A percentile compares a stretch with the other conserved stretches of the same genome.
These are phyloP conservation scores for Leucaena leucocephala DNA, from an alignment of 306 rosid genomes.

Conservation along the genomic window DNA sequence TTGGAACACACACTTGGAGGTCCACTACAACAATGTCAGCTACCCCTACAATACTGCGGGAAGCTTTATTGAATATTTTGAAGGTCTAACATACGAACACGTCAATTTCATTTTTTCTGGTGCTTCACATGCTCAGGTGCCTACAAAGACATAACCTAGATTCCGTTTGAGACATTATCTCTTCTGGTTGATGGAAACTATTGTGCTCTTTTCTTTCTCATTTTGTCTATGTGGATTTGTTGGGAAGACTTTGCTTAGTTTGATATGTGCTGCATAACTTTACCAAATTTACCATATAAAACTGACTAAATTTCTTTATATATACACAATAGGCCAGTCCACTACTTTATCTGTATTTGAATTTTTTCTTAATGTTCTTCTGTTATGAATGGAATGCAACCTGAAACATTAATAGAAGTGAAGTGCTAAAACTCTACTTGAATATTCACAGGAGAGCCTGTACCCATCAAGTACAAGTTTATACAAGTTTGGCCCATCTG, in stretches of 20 bases:
- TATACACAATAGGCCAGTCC: not conserved
- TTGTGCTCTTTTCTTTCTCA: not conserved
- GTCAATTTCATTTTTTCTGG: conserved; percentile 97
- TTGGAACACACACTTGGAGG: conserved; percentile 86
- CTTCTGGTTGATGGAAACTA: conserved; percentile 28
- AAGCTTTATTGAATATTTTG: conserved; percentile 93
- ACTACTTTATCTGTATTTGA: conserved; percentile 14
- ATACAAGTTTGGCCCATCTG: conserved; percentile 80
- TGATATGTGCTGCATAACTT: not conserved
- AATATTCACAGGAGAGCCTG: conserved; percentile 65
- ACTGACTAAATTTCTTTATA: no score
- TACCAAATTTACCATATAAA: not conserved
- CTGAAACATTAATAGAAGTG: conserved; percentile 15
- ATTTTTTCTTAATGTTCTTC: conserved; percentile 22
- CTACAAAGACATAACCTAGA: conserved; percentile 23
- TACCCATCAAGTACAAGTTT: conserved; percentile 67
- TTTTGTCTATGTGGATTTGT: conserved; percentile 28
- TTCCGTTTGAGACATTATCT: conserved; percentile 23
- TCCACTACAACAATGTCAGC: conserved; percentile 73
- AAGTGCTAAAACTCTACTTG: conserved; percentile 7
- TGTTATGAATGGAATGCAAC: conserved; percentile 29
- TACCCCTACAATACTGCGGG: conserved; percentile 83
- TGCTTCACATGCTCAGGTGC: conserved; percentile 90
- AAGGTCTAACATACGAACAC: conserved; percentile 94
- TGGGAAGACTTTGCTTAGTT: conserved; percentile 24